Conservation (phyloP, 768 basidiomycete species). For the Lentinula lateritia region DNA sequence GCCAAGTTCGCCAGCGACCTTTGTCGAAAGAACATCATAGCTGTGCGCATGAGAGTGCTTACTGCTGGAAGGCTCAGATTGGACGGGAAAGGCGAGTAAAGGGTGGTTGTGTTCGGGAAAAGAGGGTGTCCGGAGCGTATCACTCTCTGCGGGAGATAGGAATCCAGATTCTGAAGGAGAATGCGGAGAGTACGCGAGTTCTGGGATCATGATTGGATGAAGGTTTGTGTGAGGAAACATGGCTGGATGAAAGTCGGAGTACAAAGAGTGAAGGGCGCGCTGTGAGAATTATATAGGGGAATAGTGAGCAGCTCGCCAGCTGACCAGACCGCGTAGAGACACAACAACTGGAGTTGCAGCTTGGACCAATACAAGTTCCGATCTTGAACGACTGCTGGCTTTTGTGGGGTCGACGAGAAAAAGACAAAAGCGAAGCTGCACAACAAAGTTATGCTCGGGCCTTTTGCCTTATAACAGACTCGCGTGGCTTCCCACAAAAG, state of each 20-base stretch:
- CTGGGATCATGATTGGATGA: conserved; percentile 19
- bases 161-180: conserved; percentile 26
- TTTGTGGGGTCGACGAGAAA: background rate
- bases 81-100: conserved; percentile 13
- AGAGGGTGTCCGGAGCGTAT: conserved; percentile 35
- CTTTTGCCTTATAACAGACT: background rate
- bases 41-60: conserved; percentile 6
- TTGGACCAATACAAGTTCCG: background rate
- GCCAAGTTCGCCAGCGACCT: background rate
- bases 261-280: conserved; percentile 11
- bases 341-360: background rate
- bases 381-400: background rate
- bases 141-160: conserved; percentile 34
- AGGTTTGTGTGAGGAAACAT: conserved; percentile 16
- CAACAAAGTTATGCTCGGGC: conserved; percentile 1
- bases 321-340: conserved; percentile 1
- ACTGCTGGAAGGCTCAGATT: background rate
- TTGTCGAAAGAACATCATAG: background rate
- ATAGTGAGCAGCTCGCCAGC: conserved; percentile 1
- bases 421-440: conserved; percentile 2
- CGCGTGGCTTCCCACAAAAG: background rate
- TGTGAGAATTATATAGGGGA: conserved; percentile 2
- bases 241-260: conserved; percentile 4
- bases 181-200: conserved; percentile 21
- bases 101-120: conserved; percentile 24